Evolutionary conservation across 371 early-diverging fungal species (phyloP).

Genomic region (Mortierella sp.): DNA sequence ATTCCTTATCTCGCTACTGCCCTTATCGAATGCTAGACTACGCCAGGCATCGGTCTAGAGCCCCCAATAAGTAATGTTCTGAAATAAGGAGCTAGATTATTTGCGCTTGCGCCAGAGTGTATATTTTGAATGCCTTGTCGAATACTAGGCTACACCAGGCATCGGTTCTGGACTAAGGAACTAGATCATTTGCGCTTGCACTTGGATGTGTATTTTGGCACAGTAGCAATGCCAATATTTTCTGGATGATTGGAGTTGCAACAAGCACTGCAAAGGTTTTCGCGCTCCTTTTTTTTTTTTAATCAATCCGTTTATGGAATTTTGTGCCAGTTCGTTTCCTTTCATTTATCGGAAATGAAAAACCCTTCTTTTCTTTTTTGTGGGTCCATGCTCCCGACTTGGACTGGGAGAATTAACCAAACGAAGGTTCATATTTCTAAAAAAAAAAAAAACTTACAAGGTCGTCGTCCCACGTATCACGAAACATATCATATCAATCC

Average conservation of each 20-base stretch:
- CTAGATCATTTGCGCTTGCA: too few species aligned
- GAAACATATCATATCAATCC: too few species aligned
- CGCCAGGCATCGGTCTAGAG: neutral
- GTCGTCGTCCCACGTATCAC: too few species aligned
- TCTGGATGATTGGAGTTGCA: neutral
- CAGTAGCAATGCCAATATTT: neutral
- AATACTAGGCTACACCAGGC: neutral
- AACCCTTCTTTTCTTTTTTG: too few species aligned
- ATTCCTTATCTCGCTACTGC: neutral
- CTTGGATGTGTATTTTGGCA: neutral
- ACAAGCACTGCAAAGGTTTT: too few species aligned
- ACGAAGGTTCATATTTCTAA: too few species aligned
- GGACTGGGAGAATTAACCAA: too few species aligned
- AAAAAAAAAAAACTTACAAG: too few species aligned
- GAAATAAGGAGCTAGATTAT: neutral
- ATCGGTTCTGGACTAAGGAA: neutral
- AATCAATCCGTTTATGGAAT: neutral
- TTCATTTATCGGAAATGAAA: conserved; percentile 1
- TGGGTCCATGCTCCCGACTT: too few species aligned
- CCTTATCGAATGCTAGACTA: neutral
- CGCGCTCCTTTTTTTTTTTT: neutral
- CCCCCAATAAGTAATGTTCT: neutral
- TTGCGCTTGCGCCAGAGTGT: too few species aligned
- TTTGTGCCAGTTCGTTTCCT: neutral
- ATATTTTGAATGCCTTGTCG: neutral